Base-by-base conservation (phyloP, 768 basidiomycete species). In the Tremella fuciformis region DNA sequence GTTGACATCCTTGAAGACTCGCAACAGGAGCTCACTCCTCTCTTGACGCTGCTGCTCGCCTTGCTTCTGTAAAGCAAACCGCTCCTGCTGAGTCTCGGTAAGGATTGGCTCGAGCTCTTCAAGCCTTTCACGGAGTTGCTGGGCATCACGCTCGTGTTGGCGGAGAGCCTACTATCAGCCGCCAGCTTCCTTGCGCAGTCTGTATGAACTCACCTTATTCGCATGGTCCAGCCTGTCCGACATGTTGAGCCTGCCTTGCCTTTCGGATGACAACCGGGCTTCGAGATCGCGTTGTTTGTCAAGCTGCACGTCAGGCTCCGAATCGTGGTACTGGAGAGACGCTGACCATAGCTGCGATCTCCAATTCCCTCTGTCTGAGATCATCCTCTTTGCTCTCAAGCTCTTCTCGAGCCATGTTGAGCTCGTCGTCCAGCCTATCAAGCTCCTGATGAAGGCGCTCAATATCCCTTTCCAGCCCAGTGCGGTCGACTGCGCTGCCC, bases 1-100 rank as follows among this genome's bases (percentile, higher is more conserved):
- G 67, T 96, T 93, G 82, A 94, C 83, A 72, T 93, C 92, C 78
- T 96, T 91, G 76, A 91, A 96, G 24, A 96, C 89, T 8, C 90
- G 91, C 66, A 96, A 80, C 53, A 97, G 79, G 26, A 97, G 80
- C 22, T 91, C 92, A 74, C 92, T 96, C 56, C 91, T 81, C 80
- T 97, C 94, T 16, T 90, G 91, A 34, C 94, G 76, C 78, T 97
- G 93, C 77, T 94, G 89, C 24, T 92, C 82, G 71, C 89, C 91
- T 77, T 90, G 86, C 54, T 79, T 83, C 77, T 94, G 91, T 1
- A 86, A 84, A 21, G 78, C 75, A 62, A 89, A 74, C 58, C 91
- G 73, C 41, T 73, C 71, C 18, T 69, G 69, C 51, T 70, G 69
- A 2, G 69, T 73, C 50, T 76, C 72, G 40, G 84, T 83, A 62